Percentiles rank a stretch among this genome's conserved stretches.
phyloP scores from a whole-genome alignment of 331 rosid genomes.

The Dryas integrifolia region DNA sequence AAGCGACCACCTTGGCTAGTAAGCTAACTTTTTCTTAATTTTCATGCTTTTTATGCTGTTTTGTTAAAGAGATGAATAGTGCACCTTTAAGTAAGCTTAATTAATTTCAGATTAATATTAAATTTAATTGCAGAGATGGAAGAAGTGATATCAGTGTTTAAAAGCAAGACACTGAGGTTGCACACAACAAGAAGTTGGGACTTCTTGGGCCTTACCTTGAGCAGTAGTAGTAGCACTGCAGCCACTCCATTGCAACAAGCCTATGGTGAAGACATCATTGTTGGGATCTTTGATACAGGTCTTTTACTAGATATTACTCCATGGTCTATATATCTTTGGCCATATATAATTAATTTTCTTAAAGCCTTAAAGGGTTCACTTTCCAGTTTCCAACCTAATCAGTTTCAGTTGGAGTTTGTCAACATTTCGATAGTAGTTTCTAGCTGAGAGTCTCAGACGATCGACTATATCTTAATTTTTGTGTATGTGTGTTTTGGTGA shows the following conservation, averaged over 20 bases:
- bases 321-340: background rate
- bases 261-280: slow-evolving; percentile 41
- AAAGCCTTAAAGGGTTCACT: no score
- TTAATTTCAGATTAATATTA: background rate
- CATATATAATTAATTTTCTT: background rate
- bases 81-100: background rate
- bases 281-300: slow-evolving; percentile 61
- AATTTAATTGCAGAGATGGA: slow-evolving; percentile 42
- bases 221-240: background rate
- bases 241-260: slow-evolving; percentile 29
- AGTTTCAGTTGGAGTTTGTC: no score
- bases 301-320: background rate
- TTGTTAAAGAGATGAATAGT: background rate
- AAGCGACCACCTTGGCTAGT: slow-evolving; percentile 49
- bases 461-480: background rate
- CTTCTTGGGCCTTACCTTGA: slow-evolving; percentile 48
- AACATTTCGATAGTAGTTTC: no score
- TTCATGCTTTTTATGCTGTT: background rate
- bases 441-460: no score
- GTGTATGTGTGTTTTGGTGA: background rate
- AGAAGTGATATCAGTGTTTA: slow-evolving; percentile 51
- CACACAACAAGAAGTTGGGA: slow-evolving; percentile 70
- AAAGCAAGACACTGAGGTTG: slow-evolving; percentile 38
- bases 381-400: no score
- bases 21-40: background rate